phyloP scores from a whole-genome alignment of 768 basidiomycete species.

The Suillus tomentosus region DNA sequence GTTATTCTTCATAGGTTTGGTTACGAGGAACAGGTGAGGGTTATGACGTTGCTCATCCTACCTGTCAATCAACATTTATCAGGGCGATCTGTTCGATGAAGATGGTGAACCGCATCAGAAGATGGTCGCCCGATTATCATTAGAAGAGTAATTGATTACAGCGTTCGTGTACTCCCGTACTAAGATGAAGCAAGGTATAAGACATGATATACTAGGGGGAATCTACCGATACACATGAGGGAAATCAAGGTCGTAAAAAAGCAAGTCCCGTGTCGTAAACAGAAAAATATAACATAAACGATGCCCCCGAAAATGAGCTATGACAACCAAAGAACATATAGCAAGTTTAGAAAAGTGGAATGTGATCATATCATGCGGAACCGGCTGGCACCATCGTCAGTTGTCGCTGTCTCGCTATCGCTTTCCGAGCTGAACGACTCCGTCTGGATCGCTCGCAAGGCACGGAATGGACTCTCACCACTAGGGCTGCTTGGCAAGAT shows the following conservation, averaged over 20 bases:
- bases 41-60: slow-evolving; percentile 29
- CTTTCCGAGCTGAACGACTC: slow-evolving; percentile 68
- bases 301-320: slow-evolving; percentile 37
- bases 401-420: slow-evolving; percentile 64
- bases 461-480: slow-evolving; percentile 40
- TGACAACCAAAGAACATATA: slow-evolving; percentile 32
- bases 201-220: slow-evolving; percentile 34
- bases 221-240: slow-evolving; percentile 47
- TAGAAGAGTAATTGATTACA: slow-evolving; percentile 33
- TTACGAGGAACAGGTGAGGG: slow-evolving; percentile 55
- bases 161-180: slow-evolving; percentile 25
- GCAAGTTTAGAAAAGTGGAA: slow-evolving; percentile 21
- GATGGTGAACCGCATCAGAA: slow-evolving; percentile 87
- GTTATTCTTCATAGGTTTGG: slow-evolving; percentile 53
- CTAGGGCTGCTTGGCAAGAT: slow-evolving; percentile 71
- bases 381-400: slow-evolving; percentile 49
- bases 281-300: slow-evolving; percentile 30
- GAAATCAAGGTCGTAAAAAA: slow-evolving; percentile 23
- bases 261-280: slow-evolving; percentile 32
- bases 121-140: slow-evolving; percentile 64
- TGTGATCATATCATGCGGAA: slow-evolving; percentile 31
- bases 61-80: slow-evolving; percentile 26
- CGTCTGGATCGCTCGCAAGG: slow-evolving; percentile 50
- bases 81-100: slow-evolving; percentile 78
- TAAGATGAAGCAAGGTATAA: slow-evolving; percentile 27